Percentiles rank a stretch among this genome's conserved stretches.
These are phyloP conservation scores for Orbilia blumenaviensis DNA, from an alignment of 2,329 filamentous ascomycete genomes.

Conservation along the genomic window DNA sequence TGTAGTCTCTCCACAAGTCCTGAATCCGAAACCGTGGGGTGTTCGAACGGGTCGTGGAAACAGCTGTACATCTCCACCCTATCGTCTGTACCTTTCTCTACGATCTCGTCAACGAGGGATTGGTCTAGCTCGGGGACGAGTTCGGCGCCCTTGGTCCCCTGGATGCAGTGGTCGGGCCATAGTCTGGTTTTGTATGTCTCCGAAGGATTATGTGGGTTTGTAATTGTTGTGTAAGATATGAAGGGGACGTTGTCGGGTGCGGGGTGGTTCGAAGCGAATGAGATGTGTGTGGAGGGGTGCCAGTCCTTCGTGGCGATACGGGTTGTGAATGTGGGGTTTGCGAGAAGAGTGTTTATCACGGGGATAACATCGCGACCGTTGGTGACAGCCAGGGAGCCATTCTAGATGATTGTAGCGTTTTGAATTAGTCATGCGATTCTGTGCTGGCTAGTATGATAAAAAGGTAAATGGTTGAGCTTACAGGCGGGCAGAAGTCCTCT, in stretches of 20 bases:
- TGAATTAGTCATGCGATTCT: background rate
- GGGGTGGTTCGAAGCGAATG: slow-evolving; percentile 83
- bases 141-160: slow-evolving; percentile 74
- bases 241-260: slow-evolving; percentile 73
- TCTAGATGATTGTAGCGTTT: slow-evolving; percentile 64
- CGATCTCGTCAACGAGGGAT: slow-evolving; percentile 69
- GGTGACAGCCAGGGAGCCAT: slow-evolving; percentile 83
- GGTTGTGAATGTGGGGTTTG: slow-evolving; percentile 72
- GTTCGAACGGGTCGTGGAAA: slow-evolving; percentile 81
- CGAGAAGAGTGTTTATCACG: slow-evolving; percentile 77
- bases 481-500: slow-evolving; percentile 72
- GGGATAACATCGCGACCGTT: slow-evolving; percentile 75
- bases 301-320: slow-evolving; percentile 92
- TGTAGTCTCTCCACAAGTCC: slow-evolving; percentile 71
- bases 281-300: slow-evolving; percentile 84
- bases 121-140: slow-evolving; percentile 76
- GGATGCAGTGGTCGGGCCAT: slow-evolving; percentile 92
- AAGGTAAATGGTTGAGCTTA: slow-evolving; percentile 31
- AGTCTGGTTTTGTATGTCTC: slow-evolving; percentile 74
- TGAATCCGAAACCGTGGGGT: slow-evolving; percentile 70
- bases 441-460: background rate
- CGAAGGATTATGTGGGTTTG: slow-evolving; percentile 71
- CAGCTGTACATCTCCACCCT: slow-evolving; percentile 92
- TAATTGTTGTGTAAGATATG: slow-evolving; percentile 70
- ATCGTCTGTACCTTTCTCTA: slow-evolving; percentile 80